Conservation (phyloP, 2,329 filamentous ascomycete genomes). For the Alternaria arborescens region DNA sequence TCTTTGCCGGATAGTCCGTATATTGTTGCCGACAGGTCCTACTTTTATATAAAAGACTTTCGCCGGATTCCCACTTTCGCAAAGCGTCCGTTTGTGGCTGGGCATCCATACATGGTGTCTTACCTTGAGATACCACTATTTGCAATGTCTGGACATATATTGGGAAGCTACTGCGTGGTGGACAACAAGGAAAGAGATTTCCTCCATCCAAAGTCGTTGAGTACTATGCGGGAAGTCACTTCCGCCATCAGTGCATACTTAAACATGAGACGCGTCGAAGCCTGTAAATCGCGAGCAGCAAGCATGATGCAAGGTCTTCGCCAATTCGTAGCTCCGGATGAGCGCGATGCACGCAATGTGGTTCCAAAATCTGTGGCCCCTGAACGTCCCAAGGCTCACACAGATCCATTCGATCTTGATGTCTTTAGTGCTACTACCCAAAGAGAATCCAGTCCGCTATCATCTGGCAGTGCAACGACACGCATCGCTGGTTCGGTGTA, state of each 20-base stretch:
- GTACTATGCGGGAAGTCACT: conserved; percentile 11
- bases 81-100: conserved; percentile 12
- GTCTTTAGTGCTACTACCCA: conserved; percentile 7
- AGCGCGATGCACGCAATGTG: neutral
- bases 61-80: conserved; percentile 16
- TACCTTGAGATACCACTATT: conserved; percentile 19
- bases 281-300: conserved; percentile 14
- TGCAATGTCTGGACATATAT: conserved; percentile 15
- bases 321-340: conserved; percentile 14
- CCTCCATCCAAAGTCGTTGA: conserved; percentile 12
- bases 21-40: conserved; percentile 12
- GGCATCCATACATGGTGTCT: conserved; percentile 18
- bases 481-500: neutral
- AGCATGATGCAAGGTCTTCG: conserved; percentile 22
- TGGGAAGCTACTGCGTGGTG: conserved; percentile 22
- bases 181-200: conserved; percentile 17
- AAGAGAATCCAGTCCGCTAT: neutral
- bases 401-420: conserved; percentile 8
- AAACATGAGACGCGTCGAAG: conserved; percentile 16
- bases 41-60: conserved; percentile 19
- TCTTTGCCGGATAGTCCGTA: conserved; percentile 7
- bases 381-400: neutral
- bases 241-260: conserved; percentile 18
- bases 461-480: neutral
- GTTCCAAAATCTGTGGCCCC: neutral